Evolutionary conservation across 2,329 filamentous ascomycete species (phyloP), one percentile per base, ranked within the genome.

Genomic region (Fusarium pseudoanthophilum): DNA sequence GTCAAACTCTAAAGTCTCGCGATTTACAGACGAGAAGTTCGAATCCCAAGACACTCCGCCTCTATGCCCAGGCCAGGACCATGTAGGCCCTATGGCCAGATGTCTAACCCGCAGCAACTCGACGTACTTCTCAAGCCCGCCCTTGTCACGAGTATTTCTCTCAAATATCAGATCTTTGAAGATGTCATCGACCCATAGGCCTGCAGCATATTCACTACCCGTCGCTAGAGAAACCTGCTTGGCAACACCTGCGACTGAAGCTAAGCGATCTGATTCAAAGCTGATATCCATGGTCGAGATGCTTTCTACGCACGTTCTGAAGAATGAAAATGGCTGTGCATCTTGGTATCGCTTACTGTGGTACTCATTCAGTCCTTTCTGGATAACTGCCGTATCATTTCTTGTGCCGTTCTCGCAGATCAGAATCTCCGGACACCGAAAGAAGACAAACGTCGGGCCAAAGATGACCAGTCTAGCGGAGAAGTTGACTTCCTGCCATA

Each of bases 381-480:
- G 43, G 7, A 46, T 5, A 10, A 21, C 4, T 2, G 16, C 6
- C 1, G 24, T 46, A 0, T 28, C 16, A 0, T 28, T 28, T 28
- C 18, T 46, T 0, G 43, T 18, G 26, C 43, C 43, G 3, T 46
- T 46, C 43, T 46, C 43, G 18, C 43, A 46, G 1, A 46, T 8
- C 7, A 46, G 7, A 9, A 8, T 14, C 5, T 46, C 26, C 0
- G 26, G 43, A 15, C 26, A 46, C 18, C 43, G 43, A 4, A 7
- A 28, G 9, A 46, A 46, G 18, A 46, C 43, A 28, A 46, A 46
- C 4, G 26, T 28, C 8, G 26, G 43, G 3, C 4, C 6, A 18
- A 46, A 46, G 4, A 21, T 46, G 4, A 46, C 13, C 1, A 46
- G 24, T 5, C 43, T 20, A 4, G 18, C 24, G 0, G 26, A 28